These are phyloP conservation scores for Coniella vitis DNA, from an alignment of 2,329 filamentous ascomycete genomes.

Conservation along the genomic window DNA sequence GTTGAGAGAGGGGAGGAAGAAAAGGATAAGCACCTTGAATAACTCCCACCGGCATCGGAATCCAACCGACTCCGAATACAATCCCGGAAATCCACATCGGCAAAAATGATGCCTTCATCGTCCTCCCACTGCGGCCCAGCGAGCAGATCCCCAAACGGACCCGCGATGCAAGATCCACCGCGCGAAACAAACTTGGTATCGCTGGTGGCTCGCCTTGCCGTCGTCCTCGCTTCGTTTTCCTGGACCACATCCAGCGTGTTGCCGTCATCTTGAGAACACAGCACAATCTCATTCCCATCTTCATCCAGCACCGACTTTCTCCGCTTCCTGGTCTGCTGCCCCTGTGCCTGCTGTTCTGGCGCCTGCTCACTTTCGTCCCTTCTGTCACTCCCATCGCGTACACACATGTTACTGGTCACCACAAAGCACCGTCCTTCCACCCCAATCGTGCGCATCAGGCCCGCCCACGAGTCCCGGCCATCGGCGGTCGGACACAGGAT, in stretches of 20 bases:
- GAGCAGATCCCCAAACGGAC: conserved; percentile 71
- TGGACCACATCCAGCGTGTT: conserved; percentile 1
- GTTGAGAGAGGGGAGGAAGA: too few species aligned
- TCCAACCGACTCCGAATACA: conserved; percentile 77
- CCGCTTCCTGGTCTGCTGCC: conserved; percentile 10
- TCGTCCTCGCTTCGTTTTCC: conserved; percentile 12
- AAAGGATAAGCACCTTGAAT: conserved; percentile 72
- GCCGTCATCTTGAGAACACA: conserved; percentile 22
- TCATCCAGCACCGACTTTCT: conserved; percentile 22
- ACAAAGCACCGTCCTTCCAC: conserved; percentile 82
- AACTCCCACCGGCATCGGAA: conserved; percentile 77
- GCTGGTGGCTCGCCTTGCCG: conserved; percentile 23
- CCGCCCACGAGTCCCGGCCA: conserved; percentile 71
- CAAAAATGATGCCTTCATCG: conserved; percentile 56
- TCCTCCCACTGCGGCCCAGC: conserved; percentile 82
- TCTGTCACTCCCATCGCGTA: conserved; percentile 43
- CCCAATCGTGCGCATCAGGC: conserved; percentile 74
- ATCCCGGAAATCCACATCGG: conserved; percentile 81
- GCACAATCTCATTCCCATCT: conserved; percentile 37
- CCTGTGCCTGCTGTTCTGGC: conserved; percentile 22
- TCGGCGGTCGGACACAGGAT: conserved; percentile 91
- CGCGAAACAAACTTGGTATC: conserved; percentile 51
- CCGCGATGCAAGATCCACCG: conserved; percentile 78
- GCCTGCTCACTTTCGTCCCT: conserved; percentile 35
- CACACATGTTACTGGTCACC: conserved; percentile 77